These are phyloP conservation scores for Sporothrix variecibatus DNA, from an alignment of 2,329 filamentous ascomycete genomes.

Conservation along the genomic window DNA sequence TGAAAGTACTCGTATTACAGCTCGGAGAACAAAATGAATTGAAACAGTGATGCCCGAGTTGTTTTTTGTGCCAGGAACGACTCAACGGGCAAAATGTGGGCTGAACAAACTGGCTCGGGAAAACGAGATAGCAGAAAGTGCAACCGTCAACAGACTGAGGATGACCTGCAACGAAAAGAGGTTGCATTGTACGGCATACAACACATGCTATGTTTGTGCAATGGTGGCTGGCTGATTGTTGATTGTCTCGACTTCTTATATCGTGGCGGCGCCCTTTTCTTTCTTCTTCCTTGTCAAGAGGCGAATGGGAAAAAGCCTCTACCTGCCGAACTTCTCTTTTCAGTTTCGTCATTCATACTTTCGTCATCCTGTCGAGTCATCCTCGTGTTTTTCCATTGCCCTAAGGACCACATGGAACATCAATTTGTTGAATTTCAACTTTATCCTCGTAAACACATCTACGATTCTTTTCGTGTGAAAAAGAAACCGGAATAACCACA, in stretches of 20 bases:
- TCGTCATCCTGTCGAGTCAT: not conserved
- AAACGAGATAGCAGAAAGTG: not conserved
- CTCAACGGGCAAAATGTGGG: not conserved
- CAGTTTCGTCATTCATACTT: not conserved
- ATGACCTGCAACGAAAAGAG: not conserved
- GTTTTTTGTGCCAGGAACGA: not conserved
- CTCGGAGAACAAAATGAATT: not conserved
- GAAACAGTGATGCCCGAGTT: not conserved
- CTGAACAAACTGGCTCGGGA: not conserved
- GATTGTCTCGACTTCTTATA: not conserved
- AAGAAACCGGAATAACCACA: too few species aligned
- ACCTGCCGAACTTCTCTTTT: not conserved
- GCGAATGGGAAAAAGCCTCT: not conserved
- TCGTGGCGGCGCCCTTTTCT: not conserved
- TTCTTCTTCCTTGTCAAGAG: not conserved
- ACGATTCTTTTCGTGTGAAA: too few species aligned
- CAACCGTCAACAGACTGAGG: not conserved
- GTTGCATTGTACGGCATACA: not conserved
- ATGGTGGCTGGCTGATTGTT: slow-evolving; percentile 1
- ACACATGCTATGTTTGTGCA: not conserved
- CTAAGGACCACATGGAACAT: not conserved
- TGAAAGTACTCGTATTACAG: not conserved
- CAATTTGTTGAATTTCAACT: not conserved
- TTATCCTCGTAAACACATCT: not conserved
- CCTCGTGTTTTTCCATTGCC: not conserved